Evolutionary conservation across 306 rosid genomes (phyloP), one percentile per base, ranked within the genome.

Genomic region (Dalbergia oliveri): DNA sequence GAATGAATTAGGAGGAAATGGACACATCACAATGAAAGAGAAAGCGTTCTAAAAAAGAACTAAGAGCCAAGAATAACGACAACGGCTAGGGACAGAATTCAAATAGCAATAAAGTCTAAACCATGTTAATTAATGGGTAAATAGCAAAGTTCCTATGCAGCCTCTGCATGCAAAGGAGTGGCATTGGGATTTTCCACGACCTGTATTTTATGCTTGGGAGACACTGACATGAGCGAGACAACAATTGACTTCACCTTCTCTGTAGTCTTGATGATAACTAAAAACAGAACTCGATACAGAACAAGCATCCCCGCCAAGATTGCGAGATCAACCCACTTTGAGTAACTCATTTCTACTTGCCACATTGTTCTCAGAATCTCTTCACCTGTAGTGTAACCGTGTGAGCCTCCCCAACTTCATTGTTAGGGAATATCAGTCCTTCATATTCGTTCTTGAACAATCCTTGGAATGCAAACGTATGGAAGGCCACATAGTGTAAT

Each of bases 241-340:
- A 76, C 10, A 4, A 56, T 4, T 7, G 81, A 85, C 81, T 80
- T 89, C 0, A 79, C 6, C 56, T 88, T 88, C 82, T 93, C 96
- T 5, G 11, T 77, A 18, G 54, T 54, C 73, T 91, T 91, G 62
- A 88, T 60, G 49, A 85, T 88, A 7, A 76, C 39, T 33, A 93
- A 83, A 73, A 93, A 93, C 45, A 86, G 0, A 68, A 85, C 53
- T 16, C 94, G 39, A 79, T 91, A 93, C 2, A 89, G 1, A 67
- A 82, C 61, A 26, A 91, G 59, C 92, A 91, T 91, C 49, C 85
- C 94, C 0, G 87, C 1, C 78, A 91, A 75, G 4, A 93, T 26
- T 12, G 49, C 89, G 66, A 91, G 84, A 86, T 93, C 90, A 69
- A 90, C 90, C 92, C 97, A 93, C 82, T 91, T 91, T 3, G 97